phyloP scores from a whole-genome alignment of 441 rosid species.

The Lagerstroemia fauriei region DNA sequence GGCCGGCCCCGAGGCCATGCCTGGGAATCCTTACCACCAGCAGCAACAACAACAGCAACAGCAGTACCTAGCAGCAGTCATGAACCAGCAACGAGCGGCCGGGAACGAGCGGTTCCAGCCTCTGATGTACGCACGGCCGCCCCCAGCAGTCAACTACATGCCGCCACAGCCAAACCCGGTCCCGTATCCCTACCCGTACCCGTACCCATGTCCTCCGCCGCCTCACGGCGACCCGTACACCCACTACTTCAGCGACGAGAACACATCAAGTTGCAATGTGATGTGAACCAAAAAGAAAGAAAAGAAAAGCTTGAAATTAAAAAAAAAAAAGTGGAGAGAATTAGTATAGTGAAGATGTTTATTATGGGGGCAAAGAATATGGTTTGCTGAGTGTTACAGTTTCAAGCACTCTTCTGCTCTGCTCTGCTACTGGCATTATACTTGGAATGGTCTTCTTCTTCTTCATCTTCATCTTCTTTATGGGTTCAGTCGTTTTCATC shows the following conservation, averaged over 20 bases:
- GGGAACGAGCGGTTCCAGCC: constrained; percentile 34
- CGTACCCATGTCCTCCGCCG: constrained; percentile 6
- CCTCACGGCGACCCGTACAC: constrained; percentile 17
- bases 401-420: no score
- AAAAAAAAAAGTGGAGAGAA: no score
- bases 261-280: constrained; percentile 30
- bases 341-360: no score
- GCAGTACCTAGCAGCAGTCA: constrained; percentile 11
- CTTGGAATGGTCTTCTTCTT: no score
- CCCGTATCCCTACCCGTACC: constrained; percentile 12
- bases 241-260: constrained; percentile 29
- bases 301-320: no score
- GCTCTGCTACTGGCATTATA: no score
- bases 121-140: constrained; percentile 28
- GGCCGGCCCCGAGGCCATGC: constrained; percentile 5
- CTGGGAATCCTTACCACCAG: background rate
- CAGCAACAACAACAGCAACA: no score
- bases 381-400: no score
- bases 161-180: background rate
- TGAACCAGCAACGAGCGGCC: constrained; percentile 27
- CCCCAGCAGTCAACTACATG: constrained; percentile 26
- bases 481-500: no score
- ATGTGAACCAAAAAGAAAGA: constrained; percentile 15
- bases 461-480: no score
- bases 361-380: no score